phyloP scores from a whole-genome alignment of 495 filamentous ascomycete genomes.

The Trypethelium eluteriae region DNA sequence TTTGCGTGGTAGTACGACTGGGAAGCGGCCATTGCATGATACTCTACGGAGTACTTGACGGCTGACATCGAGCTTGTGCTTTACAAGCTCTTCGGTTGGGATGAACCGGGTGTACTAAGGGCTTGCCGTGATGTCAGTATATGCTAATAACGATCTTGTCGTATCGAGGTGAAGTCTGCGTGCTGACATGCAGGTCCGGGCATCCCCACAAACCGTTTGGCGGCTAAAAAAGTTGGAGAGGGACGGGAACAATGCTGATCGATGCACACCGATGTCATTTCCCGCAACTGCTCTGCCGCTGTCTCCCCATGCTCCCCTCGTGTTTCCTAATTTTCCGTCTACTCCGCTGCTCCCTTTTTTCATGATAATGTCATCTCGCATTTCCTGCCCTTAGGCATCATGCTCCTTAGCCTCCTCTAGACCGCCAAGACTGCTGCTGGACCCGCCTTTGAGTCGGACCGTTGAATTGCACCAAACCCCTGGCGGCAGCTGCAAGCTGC shows the following conservation, averaged over 20 bases:
- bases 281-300: neutral
- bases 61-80: no score
- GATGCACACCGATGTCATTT: conserved; percentile 10
- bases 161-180: no score
- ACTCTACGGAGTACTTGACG: no score
- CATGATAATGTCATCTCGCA: neutral
- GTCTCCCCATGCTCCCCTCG: neutral
- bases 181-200: conserved; percentile 1
- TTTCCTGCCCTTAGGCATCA: neutral
- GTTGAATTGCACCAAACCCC: neutral
- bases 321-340: conserved; percentile 8
- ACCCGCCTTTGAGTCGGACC: neutral
- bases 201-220: neutral
- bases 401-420: neutral
- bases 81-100: no score
- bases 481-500: conserved; percentile 8
- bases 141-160: no score
- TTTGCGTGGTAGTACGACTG: no score
- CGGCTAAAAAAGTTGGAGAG: neutral
- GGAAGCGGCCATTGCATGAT: no score
- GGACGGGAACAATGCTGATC: neutral
- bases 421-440: neutral
- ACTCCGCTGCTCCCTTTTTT: neutral
- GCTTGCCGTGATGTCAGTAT: no score
- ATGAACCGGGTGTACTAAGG: no score